A percentile compares a stretch with the other conserved stretches of the same genome.
Evolutionary conservation across 2,329 filamentous ascomycete genomes (phyloP).

Genomic region (Diaporthe vexans): DNA sequence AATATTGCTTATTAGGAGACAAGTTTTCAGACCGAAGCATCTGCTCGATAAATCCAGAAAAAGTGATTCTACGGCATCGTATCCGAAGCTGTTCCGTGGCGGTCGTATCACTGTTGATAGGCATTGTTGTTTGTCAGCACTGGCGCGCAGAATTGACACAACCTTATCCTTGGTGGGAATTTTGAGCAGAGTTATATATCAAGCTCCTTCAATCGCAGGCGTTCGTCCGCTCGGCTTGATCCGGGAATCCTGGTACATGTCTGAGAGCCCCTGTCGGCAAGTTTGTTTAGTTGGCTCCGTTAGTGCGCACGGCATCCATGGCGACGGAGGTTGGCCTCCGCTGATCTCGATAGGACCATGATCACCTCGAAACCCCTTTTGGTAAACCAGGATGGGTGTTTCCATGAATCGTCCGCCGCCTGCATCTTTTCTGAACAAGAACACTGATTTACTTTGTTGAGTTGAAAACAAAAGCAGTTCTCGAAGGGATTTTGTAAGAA

Average conservation of each 20-base stretch:
- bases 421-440: too few relatives aligned
- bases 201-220: not conserved
- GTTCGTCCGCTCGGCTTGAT: slow-evolving; percentile 4
- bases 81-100: too few relatives aligned
- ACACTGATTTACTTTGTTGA: fast-evolving
- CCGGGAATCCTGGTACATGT: not conserved
- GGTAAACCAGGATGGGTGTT: too few relatives aligned
- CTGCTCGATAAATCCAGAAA: not conserved
- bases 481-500: too few relatives aligned
- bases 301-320: slow-evolving; percentile 28
- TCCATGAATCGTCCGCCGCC: too few relatives aligned
- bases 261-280: not conserved
- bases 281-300: slow-evolving; percentile 16
- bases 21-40: too few relatives aligned
- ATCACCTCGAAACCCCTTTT: not conserved
- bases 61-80: not conserved
- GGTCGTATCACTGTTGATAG: not conserved
- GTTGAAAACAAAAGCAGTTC: not conserved
- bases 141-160: not conserved
- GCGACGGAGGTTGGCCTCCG: slow-evolving; percentile 19
- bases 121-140: not conserved
- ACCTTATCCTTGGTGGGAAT: slow-evolving; percentile 6
- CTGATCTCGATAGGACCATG: not conserved
- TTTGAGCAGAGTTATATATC: not conserved
- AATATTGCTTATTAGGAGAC: too few relatives aligned